These are phyloP conservation scores for Candida dendrica DNA, from an alignment of 805 yeast species.

Conservation along the genomic window DNA sequence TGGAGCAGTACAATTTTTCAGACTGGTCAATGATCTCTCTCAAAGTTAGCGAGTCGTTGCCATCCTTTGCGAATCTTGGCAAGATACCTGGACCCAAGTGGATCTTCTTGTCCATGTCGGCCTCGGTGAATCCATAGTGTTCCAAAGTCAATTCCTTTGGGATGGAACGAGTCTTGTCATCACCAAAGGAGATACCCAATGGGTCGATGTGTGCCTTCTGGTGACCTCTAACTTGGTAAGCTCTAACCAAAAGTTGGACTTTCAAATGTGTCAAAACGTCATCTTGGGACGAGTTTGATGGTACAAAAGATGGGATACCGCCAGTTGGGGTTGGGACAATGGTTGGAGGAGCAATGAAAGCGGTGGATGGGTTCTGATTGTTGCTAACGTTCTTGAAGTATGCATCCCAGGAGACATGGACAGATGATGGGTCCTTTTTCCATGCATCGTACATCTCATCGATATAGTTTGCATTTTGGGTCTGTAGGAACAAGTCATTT, in stretches of 20 bases:
- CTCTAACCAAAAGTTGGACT: conserved; percentile 93
- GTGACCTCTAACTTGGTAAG: conserved; percentile 98
- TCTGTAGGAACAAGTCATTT: conserved; percentile 69
- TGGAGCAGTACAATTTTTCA: conserved; percentile 79
- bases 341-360: conserved; percentile 90
- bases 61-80: conserved; percentile 75
- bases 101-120: conserved; percentile 76
- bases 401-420: conserved; percentile 95
- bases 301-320: conserved; percentile 60
- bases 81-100: conserved; percentile 96
- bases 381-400: conserved; percentile 87
- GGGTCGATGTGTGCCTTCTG: conserved; percentile 94
- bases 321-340: conserved; percentile 76
- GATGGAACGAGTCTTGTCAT: conserved; percentile 38
- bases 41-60: conserved; percentile 56
- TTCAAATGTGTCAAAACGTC: conserved; percentile 81
- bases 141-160: conserved; percentile 90
- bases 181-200: conserved; percentile 83
- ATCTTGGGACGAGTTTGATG: conserved; percentile 32
- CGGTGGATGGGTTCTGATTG: conserved; percentile 60
- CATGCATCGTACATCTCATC: conserved; percentile 98
- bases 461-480: conserved; percentile 83
- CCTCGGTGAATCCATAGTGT: conserved; percentile 84
- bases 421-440: conserved; percentile 83
- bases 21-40: conserved; percentile 72